Conservation (phyloP, 805 yeast genomes). For the Lachancea meyersii region DNA sequence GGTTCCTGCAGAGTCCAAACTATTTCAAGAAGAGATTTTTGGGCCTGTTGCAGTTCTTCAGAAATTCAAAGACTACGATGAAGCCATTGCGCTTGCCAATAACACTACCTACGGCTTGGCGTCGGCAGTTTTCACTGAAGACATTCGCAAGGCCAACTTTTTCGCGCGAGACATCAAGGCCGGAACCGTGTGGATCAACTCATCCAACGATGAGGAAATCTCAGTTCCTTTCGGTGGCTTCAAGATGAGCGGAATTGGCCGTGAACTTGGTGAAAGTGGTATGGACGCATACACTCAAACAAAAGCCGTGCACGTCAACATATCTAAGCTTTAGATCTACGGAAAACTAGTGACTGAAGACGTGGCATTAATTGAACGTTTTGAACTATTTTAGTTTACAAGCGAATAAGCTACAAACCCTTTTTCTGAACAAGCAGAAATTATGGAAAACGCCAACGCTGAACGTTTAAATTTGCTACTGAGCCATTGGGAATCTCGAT, state of each 20-base stretch:
- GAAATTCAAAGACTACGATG: constrained; percentile 35
- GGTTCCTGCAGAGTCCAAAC: constrained; percentile 33
- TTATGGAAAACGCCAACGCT: too few species aligned
- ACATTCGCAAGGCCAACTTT: constrained; percentile 55
- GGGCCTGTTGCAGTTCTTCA: constrained; percentile 40
- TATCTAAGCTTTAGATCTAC: constrained; percentile 9
- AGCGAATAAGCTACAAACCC: too few species aligned
- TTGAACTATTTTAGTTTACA: too few species aligned
- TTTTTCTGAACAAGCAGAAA: too few species aligned
- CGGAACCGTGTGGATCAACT: constrained; percentile 66
- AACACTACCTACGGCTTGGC: constrained; percentile 39
- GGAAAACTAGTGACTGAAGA: not conserved
- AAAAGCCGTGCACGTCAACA: constrained; percentile 60
- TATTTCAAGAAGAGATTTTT: constrained; percentile 39
- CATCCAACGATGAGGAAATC: constrained; percentile 57
- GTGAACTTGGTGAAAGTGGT: constrained; percentile 75
- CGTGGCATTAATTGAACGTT: too few species aligned
- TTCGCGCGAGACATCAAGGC: constrained; percentile 58
- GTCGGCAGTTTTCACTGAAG: constrained; percentile 56
- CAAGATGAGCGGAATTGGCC: constrained; percentile 73
- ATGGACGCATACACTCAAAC: constrained; percentile 63
- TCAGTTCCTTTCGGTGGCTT: constrained; percentile 78
- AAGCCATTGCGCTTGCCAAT: constrained; percentile 38
- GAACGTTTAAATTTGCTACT: too few species aligned
- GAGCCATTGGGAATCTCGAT: too few species aligned